Conservation (phyloP, 805 yeast species). For the Metschnikowia picachoensis region DNA sequence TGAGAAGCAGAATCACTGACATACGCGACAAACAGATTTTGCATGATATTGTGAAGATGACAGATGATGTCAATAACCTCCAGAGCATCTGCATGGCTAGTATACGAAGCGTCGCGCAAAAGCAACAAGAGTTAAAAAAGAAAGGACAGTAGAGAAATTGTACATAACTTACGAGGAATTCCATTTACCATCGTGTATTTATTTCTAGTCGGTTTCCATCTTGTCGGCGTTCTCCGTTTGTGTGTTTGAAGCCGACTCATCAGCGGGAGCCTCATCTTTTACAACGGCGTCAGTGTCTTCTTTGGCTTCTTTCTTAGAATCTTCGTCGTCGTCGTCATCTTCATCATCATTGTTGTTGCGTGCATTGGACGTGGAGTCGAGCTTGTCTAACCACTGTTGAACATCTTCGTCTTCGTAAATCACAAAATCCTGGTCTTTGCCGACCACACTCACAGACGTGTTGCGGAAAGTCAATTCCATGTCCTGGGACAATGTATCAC, state of each 20-base stretch:
- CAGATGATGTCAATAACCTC: constrained; percentile 34
- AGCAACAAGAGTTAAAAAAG: constrained; percentile 22
- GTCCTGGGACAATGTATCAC: constrained; percentile 93
- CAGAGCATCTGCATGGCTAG: constrained; percentile 37
- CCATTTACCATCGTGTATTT: constrained; percentile 3
- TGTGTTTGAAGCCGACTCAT: constrained; percentile 7
- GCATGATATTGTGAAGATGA: constrained; percentile 32
- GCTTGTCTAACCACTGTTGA: constrained; percentile 72
- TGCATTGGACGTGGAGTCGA: constrained; percentile 61
- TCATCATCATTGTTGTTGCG: constrained; percentile 45
- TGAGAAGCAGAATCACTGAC: constrained; percentile 31
- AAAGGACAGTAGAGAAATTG: background rate
- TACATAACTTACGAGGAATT: background rate
- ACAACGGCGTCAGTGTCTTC: constrained; percentile 7
- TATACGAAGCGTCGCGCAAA: constrained; percentile 37
- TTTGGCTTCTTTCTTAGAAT: constrained; percentile 4
- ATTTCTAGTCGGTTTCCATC: constrained; percentile 39
- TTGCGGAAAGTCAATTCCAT: constrained; percentile 81
- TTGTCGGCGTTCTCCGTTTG: constrained; percentile 23
- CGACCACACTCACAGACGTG: constrained; percentile 92
- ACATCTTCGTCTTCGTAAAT: constrained; percentile 86
- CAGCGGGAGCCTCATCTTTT: constrained; percentile 11
- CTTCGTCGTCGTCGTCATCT: constrained; percentile 18
- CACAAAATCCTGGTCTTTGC: constrained; percentile 68
- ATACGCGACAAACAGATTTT: constrained; percentile 27